phyloP scores from a whole-genome alignment of 345 rosid genomes.

The Chamaenerion angustifolium region DNA sequence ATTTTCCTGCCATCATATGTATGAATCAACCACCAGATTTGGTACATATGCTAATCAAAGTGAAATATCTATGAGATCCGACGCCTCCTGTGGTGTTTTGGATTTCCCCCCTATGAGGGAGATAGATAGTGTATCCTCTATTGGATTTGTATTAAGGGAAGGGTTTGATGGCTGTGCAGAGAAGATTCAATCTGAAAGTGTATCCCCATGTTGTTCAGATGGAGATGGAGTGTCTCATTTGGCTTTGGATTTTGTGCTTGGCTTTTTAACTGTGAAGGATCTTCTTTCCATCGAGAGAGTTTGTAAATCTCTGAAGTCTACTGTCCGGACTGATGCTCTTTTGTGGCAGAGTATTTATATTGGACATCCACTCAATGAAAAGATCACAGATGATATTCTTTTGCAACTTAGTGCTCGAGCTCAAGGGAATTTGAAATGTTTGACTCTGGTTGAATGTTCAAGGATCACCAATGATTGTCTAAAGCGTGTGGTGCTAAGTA shows the following conservation, averaged over 20 bases:
- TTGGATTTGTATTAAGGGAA: constrained; percentile 1
- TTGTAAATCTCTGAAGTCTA: constrained; percentile 41
- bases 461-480: constrained; percentile 61
- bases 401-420: constrained; percentile 51
- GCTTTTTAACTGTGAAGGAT: constrained; percentile 55
- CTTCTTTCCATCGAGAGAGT: constrained; percentile 56
- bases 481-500: constrained; percentile 38
- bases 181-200: neutral
- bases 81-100: neutral
- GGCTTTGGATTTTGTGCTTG: constrained; percentile 46
- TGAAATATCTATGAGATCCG: neutral
- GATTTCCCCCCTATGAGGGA: constrained; percentile 4
- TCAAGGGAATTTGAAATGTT: constrained; percentile 60
- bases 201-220: constrained; percentile 1
- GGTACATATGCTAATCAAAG: neutral
- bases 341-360: constrained; percentile 73
- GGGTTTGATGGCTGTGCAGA: constrained; percentile 3
- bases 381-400: constrained; percentile 73
- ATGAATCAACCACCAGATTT: constrained; percentile 4
- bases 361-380: constrained; percentile 67
- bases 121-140: constrained; percentile 3
- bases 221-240: constrained; percentile 29
- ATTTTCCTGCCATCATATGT: constrained; percentile 1
- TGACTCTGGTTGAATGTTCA: constrained; percentile 69
- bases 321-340: constrained; percentile 47